These are phyloP conservation scores for Melampsora abietis-canadensis DNA, from an alignment of 1,284 basidiomycete species.

Conservation along the genomic window DNA sequence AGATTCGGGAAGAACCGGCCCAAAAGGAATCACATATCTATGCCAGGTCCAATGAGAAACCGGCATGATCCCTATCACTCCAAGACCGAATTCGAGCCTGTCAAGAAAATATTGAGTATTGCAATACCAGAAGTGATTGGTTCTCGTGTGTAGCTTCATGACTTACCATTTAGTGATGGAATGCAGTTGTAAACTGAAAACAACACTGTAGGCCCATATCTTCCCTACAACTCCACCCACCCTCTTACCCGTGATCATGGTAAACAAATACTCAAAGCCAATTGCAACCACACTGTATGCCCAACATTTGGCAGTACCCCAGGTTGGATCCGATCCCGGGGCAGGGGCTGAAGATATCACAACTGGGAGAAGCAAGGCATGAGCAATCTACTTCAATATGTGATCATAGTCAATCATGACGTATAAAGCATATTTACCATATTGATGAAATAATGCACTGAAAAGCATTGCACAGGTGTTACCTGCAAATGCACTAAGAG, in stretches of 20 bases:
- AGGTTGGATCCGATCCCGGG: background rate
- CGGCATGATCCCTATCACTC: conserved; percentile 11
- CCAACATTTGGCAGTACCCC: background rate
- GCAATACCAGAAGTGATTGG: background rate
- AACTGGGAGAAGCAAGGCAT: background rate
- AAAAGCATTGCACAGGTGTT: conserved; percentile 40
- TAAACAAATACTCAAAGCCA: background rate
- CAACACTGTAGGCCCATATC: conserved; percentile 16
- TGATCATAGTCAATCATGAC: too few relatives aligned
- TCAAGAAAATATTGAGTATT: background rate
- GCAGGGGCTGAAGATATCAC: background rate
- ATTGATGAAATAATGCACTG: conserved; percentile 41
- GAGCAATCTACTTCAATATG: background rate
- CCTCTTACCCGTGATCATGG: background rate
- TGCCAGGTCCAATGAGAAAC: conserved; percentile 36
- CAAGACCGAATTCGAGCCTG: conserved; percentile 32
- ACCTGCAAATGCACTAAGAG: background rate
- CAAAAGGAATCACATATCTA: conserved; percentile 36
- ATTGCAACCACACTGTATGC: background rate
- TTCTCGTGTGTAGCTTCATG: background rate
- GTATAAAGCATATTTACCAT: too few relatives aligned
- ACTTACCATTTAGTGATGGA: conserved; percentile 25
- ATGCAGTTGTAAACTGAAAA: background rate
- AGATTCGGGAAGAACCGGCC: conserved; percentile 10
- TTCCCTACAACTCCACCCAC: conserved; percentile 11